Conservation (phyloP, 805 yeast genomes). For the Ogataea dorogensis region DNA sequence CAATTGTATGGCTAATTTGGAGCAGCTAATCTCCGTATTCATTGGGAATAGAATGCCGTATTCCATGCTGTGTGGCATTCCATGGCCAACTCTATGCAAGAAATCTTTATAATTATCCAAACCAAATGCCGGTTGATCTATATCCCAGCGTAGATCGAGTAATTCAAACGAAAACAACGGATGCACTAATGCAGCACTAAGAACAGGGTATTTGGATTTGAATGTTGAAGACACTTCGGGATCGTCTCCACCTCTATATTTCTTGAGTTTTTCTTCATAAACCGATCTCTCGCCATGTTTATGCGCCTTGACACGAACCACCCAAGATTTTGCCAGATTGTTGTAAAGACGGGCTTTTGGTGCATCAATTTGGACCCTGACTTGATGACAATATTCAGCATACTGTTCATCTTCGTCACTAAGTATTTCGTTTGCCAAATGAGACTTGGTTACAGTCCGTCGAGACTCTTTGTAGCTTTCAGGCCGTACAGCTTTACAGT, state of each 20-base stretch:
- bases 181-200: constrained; percentile 38
- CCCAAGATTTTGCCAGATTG: constrained; percentile 35
- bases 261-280: background rate
- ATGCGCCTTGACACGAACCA: constrained; percentile 23
- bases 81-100: constrained; percentile 41
- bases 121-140: constrained; percentile 54
- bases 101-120: constrained; percentile 45
- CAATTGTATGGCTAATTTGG: constrained; percentile 42
- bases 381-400: constrained; percentile 20
- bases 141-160: constrained; percentile 45
- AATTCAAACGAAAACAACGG: constrained; percentile 53
- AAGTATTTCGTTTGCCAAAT: constrained; percentile 19
- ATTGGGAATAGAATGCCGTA: constrained; percentile 58
- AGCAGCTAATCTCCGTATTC: constrained; percentile 43
- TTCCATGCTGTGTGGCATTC: constrained; percentile 49
- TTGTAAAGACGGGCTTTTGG: constrained; percentile 29
- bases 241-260: constrained; percentile 22
- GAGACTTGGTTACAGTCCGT: constrained; percentile 14
- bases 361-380: constrained; percentile 23
- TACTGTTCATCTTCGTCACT: constrained; percentile 27
- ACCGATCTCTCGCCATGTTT: constrained; percentile 8
- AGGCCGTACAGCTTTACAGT: constrained; percentile 19
- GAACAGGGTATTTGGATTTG: constrained; percentile 29
- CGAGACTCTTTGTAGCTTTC: background rate
- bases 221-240: constrained; percentile 29